Evolutionary conservation across 129 eudicot genomes (phyloP).

Genomic region (Logfia minima): DNA sequence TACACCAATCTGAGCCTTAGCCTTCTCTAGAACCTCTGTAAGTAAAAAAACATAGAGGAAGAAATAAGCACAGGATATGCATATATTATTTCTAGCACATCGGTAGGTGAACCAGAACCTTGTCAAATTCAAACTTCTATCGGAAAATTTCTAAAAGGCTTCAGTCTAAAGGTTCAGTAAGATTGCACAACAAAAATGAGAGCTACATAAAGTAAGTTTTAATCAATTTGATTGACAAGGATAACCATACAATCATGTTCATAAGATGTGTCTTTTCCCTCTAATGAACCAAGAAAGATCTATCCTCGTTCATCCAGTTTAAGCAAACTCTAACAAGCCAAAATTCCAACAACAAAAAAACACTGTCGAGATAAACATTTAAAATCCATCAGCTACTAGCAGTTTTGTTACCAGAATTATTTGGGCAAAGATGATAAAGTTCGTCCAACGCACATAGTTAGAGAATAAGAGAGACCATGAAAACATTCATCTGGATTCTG

Average conservation of each 20-base stretch:
- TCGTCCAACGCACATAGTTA: neutral
- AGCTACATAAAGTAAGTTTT: neutral
- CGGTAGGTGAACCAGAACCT: neutral
- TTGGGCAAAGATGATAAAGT: neutral
- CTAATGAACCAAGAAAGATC: too few species aligned
- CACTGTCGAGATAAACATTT: too few species aligned
- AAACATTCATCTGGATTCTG: neutral
- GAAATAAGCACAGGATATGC: neutral
- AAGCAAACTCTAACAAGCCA: too few species aligned
- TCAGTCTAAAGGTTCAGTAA: neutral
- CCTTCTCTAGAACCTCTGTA: constrained; percentile 79
- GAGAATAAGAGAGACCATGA: constrained; percentile 3
- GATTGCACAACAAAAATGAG: neutral
- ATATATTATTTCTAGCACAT: neutral
- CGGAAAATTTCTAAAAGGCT: neutral
- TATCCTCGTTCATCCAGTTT: too few species aligned
- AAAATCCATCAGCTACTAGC: neutral
- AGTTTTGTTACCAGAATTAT: neutral
- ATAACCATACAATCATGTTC: constrained; percentile 1
- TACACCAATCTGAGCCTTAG: constrained; percentile 56
- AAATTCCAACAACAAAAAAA: too few species aligned
- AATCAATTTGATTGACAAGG: neutral
- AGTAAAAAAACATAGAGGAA: neutral
- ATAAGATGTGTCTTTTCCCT: neutral
- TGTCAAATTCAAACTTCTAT: neutral